Conservation (phyloP, 2,329 filamentous ascomycete genomes). For the Fusarium sp. region DNA sequence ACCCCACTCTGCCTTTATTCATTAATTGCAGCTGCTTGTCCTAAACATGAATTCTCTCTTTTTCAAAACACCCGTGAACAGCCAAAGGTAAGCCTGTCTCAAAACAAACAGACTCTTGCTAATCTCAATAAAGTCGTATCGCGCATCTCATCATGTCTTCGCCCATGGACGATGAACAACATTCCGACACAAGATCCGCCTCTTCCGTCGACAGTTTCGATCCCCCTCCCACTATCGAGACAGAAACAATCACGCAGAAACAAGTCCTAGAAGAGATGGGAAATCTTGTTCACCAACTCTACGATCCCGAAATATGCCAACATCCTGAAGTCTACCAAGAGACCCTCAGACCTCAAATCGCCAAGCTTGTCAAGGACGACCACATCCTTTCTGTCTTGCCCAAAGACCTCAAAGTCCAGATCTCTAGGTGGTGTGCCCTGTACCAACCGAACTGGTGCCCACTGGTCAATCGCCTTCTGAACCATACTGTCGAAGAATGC, state of each 20-base stretch:
- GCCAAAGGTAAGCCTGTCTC: background rate
- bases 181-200: background rate
- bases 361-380: background rate
- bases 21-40: too few species aligned
- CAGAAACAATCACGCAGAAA: background rate
- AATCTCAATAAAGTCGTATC: background rate
- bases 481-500: background rate
- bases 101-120: background rate
- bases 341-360: background rate
- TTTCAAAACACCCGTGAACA: background rate
- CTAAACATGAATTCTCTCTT: background rate
- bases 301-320: background rate
- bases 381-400: background rate
- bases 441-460: background rate
- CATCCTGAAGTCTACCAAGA: background rate
- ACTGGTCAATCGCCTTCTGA: background rate
- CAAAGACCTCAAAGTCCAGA: background rate
- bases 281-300: background rate
- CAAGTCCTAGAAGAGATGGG: background rate
- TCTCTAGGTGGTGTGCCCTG: background rate
- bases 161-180: rapidly evolving
- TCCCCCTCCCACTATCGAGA: background rate
- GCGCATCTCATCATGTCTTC: background rate
- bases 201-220: background rate
- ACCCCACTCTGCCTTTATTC: background rate